Conservation (phyloP, 306 rosid species). For the Arachis hypogaea region DNA sequence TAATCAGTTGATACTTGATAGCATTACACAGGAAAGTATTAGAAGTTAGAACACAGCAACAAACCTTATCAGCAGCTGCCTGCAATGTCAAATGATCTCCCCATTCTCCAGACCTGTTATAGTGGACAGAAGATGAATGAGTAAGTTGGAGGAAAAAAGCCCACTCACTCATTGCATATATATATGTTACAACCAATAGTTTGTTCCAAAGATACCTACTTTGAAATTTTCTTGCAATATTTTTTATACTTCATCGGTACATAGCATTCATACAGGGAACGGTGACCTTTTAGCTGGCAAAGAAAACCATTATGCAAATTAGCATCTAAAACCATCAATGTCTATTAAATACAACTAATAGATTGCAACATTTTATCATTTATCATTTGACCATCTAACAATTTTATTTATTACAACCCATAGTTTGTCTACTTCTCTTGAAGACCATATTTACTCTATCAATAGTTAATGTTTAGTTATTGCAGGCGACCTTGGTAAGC, state of each 20-base stretch:
- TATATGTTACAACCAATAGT: not conserved
- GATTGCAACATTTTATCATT: slow-evolving; percentile 6
- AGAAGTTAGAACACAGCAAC: slow-evolving; percentile 18
- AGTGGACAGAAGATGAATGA: slow-evolving; percentile 38
- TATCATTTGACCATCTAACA: slow-evolving; percentile 6
- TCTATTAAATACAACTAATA: slow-evolving; percentile 1
- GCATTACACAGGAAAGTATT: slow-evolving; percentile 10
- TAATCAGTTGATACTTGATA: slow-evolving; percentile 8
- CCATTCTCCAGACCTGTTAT: slow-evolving; percentile 89
- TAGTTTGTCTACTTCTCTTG: slow-evolving; percentile 25
- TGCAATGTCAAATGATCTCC: slow-evolving; percentile 98
- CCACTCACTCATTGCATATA: slow-evolving; percentile 33
- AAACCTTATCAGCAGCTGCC: slow-evolving; percentile 94
- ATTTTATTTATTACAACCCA: not conserved
- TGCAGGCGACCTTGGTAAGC: slow-evolving; percentile 10
- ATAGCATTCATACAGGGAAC: slow-evolving; percentile 77
- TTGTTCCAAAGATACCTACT: slow-evolving; percentile 56
- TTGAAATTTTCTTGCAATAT: slow-evolving; percentile 83
- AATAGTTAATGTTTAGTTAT: not conserved
- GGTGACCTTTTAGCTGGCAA: slow-evolving; percentile 74
- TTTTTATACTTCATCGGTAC: slow-evolving; percentile 94
- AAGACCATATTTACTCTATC: not conserved
- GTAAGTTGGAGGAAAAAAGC: slow-evolving; percentile 26
- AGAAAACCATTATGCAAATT: slow-evolving; percentile 43
- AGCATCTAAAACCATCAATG: slow-evolving; percentile 42